phyloP scores from a whole-genome alignment of 257 asterid species.

The Lycium barbarum region DNA sequence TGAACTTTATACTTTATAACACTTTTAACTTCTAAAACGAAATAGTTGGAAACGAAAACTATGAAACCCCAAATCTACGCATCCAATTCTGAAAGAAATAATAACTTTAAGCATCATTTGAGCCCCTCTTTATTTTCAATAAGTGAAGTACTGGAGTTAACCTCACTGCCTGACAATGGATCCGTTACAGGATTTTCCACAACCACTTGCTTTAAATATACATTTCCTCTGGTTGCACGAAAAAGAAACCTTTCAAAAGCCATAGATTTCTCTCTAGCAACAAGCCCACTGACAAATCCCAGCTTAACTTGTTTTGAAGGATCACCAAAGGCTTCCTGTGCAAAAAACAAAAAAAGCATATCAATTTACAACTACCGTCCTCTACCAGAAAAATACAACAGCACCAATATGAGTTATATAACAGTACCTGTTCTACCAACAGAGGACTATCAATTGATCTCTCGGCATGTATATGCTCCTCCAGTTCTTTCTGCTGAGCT shows the following conservation, averaged over 20 bases:
- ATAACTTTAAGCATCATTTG: conserved; percentile 3
- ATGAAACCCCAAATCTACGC: not conserved
- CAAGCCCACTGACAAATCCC: conserved; percentile 69
- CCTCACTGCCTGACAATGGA: conserved; percentile 67
- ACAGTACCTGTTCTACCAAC: conserved; percentile 62
- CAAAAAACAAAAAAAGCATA: conserved; percentile 23
- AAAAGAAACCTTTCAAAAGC: conserved; percentile 69
- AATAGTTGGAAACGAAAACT: conserved; percentile 4
- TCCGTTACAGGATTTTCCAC: conserved; percentile 61
- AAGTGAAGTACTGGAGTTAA: conserved; percentile 28
- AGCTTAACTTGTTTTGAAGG: conserved; percentile 64
- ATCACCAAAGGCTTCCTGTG: conserved; percentile 58
- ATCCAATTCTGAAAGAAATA: conserved; percentile 3
- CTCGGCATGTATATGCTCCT: conserved; percentile 46
- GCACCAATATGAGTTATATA: not conserved
- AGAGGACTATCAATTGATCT: conserved; percentile 69
- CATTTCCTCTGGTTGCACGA: conserved; percentile 77
- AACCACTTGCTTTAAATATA: conserved; percentile 57
- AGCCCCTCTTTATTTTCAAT: not conserved
- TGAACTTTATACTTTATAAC: conserved; percentile 17
- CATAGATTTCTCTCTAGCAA: conserved; percentile 60
- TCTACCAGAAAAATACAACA: not conserved
- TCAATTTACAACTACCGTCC: conserved; percentile 11
- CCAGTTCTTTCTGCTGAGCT: conserved; percentile 56
- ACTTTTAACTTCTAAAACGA: conserved; percentile 8